Evolutionary conservation across 352 stramenopile genomes (phyloP).

Genomic region (Phytophthora aleatoria): DNA sequence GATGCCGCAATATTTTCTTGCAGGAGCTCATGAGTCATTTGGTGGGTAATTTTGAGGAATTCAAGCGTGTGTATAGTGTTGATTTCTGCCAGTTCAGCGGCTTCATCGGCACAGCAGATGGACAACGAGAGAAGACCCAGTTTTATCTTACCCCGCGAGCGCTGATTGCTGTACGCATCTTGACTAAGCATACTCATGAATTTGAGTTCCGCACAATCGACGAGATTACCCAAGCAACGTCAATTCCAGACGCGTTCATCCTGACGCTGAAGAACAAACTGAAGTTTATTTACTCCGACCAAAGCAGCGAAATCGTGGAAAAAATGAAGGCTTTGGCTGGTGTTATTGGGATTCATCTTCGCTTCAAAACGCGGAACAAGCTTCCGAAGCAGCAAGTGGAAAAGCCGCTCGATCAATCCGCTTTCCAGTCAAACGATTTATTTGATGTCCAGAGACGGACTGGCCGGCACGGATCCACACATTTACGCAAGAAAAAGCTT

Average conservation of each 20-base stretch:
- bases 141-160: conserved; percentile 73
- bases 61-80: conserved; percentile 71
- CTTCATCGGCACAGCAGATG: conserved; percentile 68
- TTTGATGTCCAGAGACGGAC: conserved; percentile 65
- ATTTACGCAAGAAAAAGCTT: conserved; percentile 70
- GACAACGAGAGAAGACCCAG: conserved; percentile 76
- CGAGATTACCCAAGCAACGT: conserved; percentile 45
- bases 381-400: conserved; percentile 59
- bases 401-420: conserved; percentile 40
- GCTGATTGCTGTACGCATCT: conserved; percentile 63
- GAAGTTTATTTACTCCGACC: conserved; percentile 78
- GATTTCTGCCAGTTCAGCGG: conserved; percentile 79
- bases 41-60: conserved; percentile 75
- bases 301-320: conserved; percentile 58
- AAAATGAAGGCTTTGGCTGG: conserved; percentile 69
- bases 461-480: conserved; percentile 59
- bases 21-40: conserved; percentile 87
- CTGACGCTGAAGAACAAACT: conserved; percentile 65
- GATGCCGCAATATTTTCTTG: conserved; percentile 78
- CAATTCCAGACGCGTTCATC: conserved; percentile 64
- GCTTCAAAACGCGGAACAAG: conserved; percentile 36
- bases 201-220: conserved; percentile 75
- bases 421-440: conserved; percentile 47
- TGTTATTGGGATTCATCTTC: conserved; percentile 66
- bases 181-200: conserved; percentile 75